Evolutionary conservation across 345 rosid genomes (phyloP).

Genomic region (Ailanthus altissimus): DNA sequence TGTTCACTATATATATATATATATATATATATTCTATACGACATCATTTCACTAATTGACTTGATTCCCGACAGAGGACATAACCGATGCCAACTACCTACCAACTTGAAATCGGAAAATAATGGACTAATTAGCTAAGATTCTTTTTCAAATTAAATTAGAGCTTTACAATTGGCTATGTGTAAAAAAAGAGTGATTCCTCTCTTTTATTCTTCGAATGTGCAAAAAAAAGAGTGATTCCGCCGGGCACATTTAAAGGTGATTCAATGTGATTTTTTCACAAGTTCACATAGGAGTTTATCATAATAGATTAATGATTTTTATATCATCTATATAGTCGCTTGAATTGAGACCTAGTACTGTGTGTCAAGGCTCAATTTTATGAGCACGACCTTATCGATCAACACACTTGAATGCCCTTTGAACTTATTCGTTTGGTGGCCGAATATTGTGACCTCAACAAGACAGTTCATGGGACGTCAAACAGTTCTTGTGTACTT

Average conservation of each 20-base stretch:
- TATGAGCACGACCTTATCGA: too few relatives aligned
- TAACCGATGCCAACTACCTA: neutral
- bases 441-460: neutral
- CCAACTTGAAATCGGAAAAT: neutral
- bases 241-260: too few relatives aligned
- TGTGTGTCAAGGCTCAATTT: too few relatives aligned
- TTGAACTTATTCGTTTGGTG: too few relatives aligned
- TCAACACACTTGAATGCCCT: too few relatives aligned
- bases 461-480: neutral
- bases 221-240: neutral
- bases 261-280: too few relatives aligned
- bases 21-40: neutral
- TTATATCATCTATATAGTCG: too few relatives aligned
- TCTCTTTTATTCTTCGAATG: neutral
- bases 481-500: neutral
- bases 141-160: neutral
- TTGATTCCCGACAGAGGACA: neutral
- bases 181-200: neutral
- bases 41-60: conserved; percentile 7
- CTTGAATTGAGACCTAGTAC: too few relatives aligned
- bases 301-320: too few relatives aligned
- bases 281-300: neutral
- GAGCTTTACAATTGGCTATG: neutral
- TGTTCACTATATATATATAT: neutral
- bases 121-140: neutral